Evolutionary conservation across 495 filamentous ascomycete genomes (phyloP), one percentile per base, ranked within the genome.

Genomic region (Copromyces sp.): DNA sequence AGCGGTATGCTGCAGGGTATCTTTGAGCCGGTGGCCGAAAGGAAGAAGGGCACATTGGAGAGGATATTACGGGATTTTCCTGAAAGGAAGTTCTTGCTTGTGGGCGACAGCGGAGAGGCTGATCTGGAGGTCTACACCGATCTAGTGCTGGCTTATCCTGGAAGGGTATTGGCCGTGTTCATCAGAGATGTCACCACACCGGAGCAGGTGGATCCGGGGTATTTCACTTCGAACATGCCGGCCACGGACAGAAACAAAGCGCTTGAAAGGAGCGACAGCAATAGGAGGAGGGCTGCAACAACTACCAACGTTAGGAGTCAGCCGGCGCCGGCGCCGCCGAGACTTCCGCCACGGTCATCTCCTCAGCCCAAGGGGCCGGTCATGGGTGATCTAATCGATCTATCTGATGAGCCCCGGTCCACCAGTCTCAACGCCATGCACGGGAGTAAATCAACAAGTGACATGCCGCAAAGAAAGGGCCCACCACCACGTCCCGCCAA

Each of bases 121-220:
- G 95, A 99, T 81, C 86, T 99, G 3, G 95, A 99, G 80, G 94
- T 99, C 0, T 99, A 99, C 77, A 98, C 94, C 0, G 95, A 99
- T 73, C 86, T 97, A n/a, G 93, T 90, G 0, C 75, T 94, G 29
- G 89, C 91, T 12, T 91, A 97, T 78, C 95, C 93, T 0, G 92
- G 92, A 1, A 86, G 92, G 41, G 90, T 99, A 40, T 77, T 97
- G 11, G 87, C 80, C 0, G 87, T 99, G 39, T 99, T 97, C 79
- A 98, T 99, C 73, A 88, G 95, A 32, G 96, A 99, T 81, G 91
- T 98, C 24, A 98, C 96, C 0, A 97, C 93, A 0, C 84, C 90
- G 7, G 84, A 88, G 14, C 83, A 83, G 45, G 85, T 86, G 40
- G 53, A 61, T 24, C 24, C 71, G 12, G 85, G 87, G 3, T 97